Percentiles rank a stretch among this genome's conserved stretches.
Conservation (phyloP, 306 rosid species). For the Vigna hirtella region DNA sequence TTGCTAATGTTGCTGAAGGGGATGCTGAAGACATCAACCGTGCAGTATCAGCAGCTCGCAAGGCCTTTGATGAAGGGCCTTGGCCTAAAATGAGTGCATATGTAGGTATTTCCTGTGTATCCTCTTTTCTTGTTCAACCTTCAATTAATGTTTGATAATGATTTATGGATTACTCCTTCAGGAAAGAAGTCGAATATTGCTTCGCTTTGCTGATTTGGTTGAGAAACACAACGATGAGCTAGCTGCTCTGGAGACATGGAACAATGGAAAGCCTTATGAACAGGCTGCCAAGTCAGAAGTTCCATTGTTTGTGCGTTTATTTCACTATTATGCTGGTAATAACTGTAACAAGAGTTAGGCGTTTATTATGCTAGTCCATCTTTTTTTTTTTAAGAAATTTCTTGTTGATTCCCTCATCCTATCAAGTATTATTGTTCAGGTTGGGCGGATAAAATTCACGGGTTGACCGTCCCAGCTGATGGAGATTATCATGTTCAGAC, state of each 20-base stretch:
- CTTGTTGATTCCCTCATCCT: neutral
- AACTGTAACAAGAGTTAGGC: constrained; percentile 1
- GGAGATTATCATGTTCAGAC: constrained; percentile 81
- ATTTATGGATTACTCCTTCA: constrained; percentile 36
- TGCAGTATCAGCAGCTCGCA: constrained; percentile 92
- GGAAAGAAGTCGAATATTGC: constrained; percentile 82
- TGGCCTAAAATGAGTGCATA: constrained; percentile 95
- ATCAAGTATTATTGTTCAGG: constrained; percentile 55
- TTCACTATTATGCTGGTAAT: constrained; percentile 89
- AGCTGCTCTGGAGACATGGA: constrained; percentile 92
- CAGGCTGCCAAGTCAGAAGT: constrained; percentile 68
- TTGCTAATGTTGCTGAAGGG: constrained; percentile 87
- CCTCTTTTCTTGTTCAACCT: constrained; percentile 24
- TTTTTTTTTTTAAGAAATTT: neutral
- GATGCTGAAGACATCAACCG: constrained; percentile 81
- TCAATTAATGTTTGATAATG: constrained; percentile 17
- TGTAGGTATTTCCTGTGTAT: constrained; percentile 49
- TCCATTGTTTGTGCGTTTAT: constrained; percentile 71
- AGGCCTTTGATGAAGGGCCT: constrained; percentile 96
- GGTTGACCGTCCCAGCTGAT: constrained; percentile 90
- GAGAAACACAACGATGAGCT: constrained; percentile 78
- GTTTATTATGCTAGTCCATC: neutral
- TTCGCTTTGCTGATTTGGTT: constrained; percentile 88
- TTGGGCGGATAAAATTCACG: constrained; percentile 98
- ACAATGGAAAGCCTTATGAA: constrained; percentile 79